phyloP scores from a whole-genome alignment of 352 stramenopile species.

The Pythium utonaiense region DNA sequence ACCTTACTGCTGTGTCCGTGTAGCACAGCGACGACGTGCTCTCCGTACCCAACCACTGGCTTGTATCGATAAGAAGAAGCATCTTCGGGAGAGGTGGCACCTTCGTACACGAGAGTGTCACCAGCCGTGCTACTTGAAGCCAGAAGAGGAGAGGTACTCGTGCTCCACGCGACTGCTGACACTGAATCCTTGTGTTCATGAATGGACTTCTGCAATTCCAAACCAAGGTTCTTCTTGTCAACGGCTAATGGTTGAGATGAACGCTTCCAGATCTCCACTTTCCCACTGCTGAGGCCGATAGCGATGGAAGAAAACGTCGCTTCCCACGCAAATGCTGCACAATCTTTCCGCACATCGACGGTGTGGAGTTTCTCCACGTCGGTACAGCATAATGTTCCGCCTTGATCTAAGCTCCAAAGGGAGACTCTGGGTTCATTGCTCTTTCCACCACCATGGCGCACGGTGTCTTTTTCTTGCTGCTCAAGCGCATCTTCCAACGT shows the following conservation, averaged over 20 bases:
- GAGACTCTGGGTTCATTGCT: slow-evolving; percentile 16
- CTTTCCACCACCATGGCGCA: background rate
- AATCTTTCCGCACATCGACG: slow-evolving; percentile 8
- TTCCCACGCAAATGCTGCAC: slow-evolving; percentile 22
- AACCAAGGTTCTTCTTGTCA: background rate
- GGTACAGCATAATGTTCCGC: slow-evolving; percentile 1
- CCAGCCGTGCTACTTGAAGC: slow-evolving; percentile 46
- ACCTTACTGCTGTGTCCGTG: slow-evolving; percentile 38
- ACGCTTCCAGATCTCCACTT: slow-evolving; percentile 34
- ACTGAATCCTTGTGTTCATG: slow-evolving; percentile 58
- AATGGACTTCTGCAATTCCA: slow-evolving; percentile 16
- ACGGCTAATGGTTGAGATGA: background rate
- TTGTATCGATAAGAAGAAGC: background rate
- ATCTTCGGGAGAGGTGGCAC: background rate
- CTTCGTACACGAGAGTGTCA: slow-evolving; percentile 53
- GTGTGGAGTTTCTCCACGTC: slow-evolving; percentile 12
- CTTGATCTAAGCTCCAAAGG: slow-evolving; percentile 52
- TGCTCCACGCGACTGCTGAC: slow-evolving; percentile 40
- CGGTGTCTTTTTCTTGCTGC: slow-evolving; percentile 19
- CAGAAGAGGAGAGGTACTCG: slow-evolving; percentile 21
- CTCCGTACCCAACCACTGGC: slow-evolving; percentile 11
- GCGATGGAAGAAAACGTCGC: slow-evolving; percentile 16
- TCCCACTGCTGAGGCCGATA: slow-evolving; percentile 40
- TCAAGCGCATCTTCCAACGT: slow-evolving; percentile 48
- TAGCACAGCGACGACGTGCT: slow-evolving; percentile 26